Percentiles rank a stretch among this genome's conserved stretches.
These are phyloP conservation scores for Rhytidiadelphus loreus DNA, from an alignment of 225 moss, liverwort and hornwort genomes.

Conservation along the genomic window DNA sequence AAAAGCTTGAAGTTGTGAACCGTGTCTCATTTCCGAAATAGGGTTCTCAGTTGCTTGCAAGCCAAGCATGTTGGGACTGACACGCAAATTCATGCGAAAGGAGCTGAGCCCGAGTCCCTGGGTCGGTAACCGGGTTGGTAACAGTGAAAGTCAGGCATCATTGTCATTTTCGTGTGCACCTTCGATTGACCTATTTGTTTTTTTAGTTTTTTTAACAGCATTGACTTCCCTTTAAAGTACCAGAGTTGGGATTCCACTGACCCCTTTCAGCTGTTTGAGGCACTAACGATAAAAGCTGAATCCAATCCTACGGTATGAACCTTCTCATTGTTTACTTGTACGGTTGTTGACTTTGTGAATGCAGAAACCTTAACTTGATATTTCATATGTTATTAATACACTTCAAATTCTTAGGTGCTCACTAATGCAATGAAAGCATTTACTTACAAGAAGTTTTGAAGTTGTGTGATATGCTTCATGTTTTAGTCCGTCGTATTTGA, in stretches of 20 bases:
- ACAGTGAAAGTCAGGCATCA: too few species aligned
- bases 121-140: too few species aligned
- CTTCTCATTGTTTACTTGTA: not conserved
- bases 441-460: not conserved
- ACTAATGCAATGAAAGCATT: not conserved
- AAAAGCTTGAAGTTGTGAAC: too few species aligned
- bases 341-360: not conserved
- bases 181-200: not conserved
- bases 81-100: too few species aligned
- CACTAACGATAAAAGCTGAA: slow-evolving; percentile 86
- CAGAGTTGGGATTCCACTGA: slow-evolving; percentile 99
- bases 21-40: too few species aligned
- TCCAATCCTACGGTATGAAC: slow-evolving; percentile 79
- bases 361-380: not conserved
- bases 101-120: too few species aligned
- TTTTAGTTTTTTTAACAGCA: slow-evolving; percentile 30
- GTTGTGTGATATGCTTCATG: not conserved
- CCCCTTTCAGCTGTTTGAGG: slow-evolving; percentile 87
- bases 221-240: slow-evolving; percentile 91
- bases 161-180: not conserved
- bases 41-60: too few species aligned
- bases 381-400: not conserved
- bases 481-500: not conserved
- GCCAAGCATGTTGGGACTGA: too few species aligned
- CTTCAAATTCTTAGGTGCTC: not conserved